phyloP scores from a whole-genome alignment of 768 basidiomycete species.

The Glaciozyma martinii region DNA sequence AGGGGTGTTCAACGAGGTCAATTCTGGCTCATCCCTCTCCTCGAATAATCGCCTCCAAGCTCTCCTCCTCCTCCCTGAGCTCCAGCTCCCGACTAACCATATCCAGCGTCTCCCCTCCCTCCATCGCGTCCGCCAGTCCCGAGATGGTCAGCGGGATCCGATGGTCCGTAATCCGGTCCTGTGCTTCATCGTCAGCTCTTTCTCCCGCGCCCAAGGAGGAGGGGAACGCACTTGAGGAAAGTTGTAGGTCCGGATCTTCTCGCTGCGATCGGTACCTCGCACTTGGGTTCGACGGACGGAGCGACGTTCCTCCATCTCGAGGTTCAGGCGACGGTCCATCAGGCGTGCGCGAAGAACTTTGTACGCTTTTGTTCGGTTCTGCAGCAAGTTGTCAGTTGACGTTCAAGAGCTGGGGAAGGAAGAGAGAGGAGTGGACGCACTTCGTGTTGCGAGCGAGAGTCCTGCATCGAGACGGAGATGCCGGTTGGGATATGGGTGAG shows the following conservation, averaged over 20 bases:
- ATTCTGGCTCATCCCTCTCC: not conserved
- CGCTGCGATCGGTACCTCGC: constrained; percentile 72
- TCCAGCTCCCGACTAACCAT: constrained; percentile 31
- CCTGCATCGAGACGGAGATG: constrained; percentile 94
- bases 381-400: not conserved
- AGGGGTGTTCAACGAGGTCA: too few species aligned
- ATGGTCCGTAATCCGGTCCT: constrained; percentile 92
- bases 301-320: constrained; percentile 62
- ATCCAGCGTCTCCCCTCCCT: constrained; percentile 42
- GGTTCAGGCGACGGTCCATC: constrained; percentile 65
- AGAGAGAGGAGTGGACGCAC: constrained; percentile 41
- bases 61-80: constrained; percentile 19
- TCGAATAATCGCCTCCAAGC: constrained; percentile 11
- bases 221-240: constrained; percentile 59
- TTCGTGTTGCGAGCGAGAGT: constrained; percentile 91
- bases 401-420: not conserved
- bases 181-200: not conserved
- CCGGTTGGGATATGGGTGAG: constrained; percentile 87
- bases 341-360: constrained; percentile 77
- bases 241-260: constrained; percentile 94
- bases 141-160: constrained; percentile 64
- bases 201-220: not conserved
- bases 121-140: constrained; percentile 43
- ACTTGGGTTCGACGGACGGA: constrained; percentile 64
- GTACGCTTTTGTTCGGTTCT: constrained; percentile 92